Conservation (phyloP, 1,284 basidiomycete species). For the Marasmius tenuissimus region DNA sequence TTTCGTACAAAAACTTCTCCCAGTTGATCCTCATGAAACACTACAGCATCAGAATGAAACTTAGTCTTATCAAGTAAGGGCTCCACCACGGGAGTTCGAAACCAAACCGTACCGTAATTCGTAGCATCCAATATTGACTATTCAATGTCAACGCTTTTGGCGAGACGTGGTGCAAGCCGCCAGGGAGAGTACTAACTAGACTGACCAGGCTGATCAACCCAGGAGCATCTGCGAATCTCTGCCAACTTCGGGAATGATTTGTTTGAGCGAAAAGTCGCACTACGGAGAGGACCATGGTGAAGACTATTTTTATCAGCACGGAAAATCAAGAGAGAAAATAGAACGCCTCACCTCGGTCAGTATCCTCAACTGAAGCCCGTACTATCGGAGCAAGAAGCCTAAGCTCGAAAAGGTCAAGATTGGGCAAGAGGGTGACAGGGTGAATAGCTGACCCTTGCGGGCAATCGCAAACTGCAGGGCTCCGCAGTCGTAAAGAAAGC, state of each 20-base stretch:
- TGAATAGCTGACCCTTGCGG: no score
- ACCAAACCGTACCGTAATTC: no score
- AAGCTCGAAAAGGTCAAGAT: no score
- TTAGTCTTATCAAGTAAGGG: background rate
- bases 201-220: conserved; percentile 14
- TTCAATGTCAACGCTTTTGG: no score
- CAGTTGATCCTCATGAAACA: conserved; percentile 65
- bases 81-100: no score
- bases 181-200: background rate
- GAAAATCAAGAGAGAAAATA: background rate
- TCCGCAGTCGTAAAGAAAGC: no score
- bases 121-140: no score
- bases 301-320: background rate
- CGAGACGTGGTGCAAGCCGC: background rate
- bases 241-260: conserved; percentile 14
- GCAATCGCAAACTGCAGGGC: no score
- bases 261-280: conserved; percentile 7
- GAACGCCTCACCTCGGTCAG: background rate
- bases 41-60: conserved; percentile 31
- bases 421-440: no score
- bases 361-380: background rate
- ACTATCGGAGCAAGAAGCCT: background rate
- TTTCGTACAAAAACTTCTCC: conserved; percentile 62
- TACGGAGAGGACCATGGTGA: no score
- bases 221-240: conserved; percentile 10